phyloP scores from a whole-genome alignment of 2,329 filamentous ascomycete genomes.

The Penicillium hesseltinei region DNA sequence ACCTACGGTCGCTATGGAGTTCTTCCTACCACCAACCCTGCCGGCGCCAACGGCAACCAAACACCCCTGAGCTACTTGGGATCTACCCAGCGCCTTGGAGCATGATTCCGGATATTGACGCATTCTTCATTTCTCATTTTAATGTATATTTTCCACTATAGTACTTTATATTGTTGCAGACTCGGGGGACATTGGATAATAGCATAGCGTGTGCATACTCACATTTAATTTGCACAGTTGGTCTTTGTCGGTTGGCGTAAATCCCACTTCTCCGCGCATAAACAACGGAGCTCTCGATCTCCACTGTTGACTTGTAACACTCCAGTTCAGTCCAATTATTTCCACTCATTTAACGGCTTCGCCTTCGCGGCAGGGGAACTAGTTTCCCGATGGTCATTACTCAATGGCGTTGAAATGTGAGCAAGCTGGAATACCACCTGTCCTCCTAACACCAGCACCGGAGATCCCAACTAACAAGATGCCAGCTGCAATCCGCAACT shows the following conservation, averaged over 20 bases:
- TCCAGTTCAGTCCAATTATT: constrained; percentile 6
- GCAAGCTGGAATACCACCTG: constrained; percentile 8
- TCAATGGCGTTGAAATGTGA: constrained; percentile 44
- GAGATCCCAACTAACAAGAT: constrained; percentile 12
- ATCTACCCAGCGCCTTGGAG: constrained; percentile 64
- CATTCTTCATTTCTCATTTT: constrained; percentile 19
- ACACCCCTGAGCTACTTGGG: constrained; percentile 61
- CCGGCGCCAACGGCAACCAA: constrained; percentile 31
- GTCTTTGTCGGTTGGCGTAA: constrained; percentile 34
- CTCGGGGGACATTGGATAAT: constrained; percentile 9
- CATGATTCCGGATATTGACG: constrained; percentile 46
- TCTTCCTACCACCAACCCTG: constrained; percentile 58
- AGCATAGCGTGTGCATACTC: constrained; percentile 24
- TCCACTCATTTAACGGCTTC: constrained; percentile 8
- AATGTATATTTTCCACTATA: constrained; percentile 34
- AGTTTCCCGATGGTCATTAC: constrained; percentile 27
- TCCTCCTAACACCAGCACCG: constrained; percentile 1
- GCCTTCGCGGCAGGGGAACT: constrained; percentile 22
- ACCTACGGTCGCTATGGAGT: constrained; percentile 92
- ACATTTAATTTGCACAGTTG: constrained; percentile 30
- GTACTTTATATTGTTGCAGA: constrained; percentile 13
- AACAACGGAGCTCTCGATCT: constrained; percentile 20
- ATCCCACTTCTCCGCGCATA: constrained; percentile 24
- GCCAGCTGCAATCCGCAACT: constrained; percentile 43
- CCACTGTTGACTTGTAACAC: constrained; percentile 11